These are phyloP conservation scores for Retiboletus fuscus DNA, from an alignment of 1,284 basidiomycete genomes.

Conservation along the genomic window DNA sequence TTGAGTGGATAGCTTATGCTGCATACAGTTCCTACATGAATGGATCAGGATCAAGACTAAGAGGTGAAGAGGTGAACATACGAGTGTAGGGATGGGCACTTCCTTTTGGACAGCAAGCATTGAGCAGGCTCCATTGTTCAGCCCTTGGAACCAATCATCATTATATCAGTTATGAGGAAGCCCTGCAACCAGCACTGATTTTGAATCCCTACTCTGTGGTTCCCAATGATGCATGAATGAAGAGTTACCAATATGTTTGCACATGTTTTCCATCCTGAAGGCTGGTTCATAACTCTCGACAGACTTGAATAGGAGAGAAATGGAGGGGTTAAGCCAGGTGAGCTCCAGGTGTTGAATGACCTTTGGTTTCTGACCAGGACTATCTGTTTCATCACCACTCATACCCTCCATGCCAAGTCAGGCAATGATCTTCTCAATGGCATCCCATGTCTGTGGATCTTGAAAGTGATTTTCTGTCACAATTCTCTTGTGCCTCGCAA, in stretches of 20 bases:
- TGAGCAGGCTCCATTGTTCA: background rate
- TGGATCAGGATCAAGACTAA: too few species aligned
- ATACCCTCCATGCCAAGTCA: too few species aligned
- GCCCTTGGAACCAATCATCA: background rate
- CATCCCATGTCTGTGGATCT: too few species aligned
- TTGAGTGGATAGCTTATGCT: too few species aligned
- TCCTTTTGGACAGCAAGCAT: constrained; percentile 1
- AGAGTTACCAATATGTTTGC: background rate
- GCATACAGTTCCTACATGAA: too few species aligned
- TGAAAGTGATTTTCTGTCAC: too few species aligned
- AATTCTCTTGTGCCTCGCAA: too few species aligned
- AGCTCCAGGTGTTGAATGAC: too few species aligned
- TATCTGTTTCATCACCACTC: too few species aligned
- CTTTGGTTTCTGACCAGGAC: too few species aligned
- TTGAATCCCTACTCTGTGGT: background rate
- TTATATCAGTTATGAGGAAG: background rate
- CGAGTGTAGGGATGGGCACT: background rate
- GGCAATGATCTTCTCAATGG: too few species aligned
- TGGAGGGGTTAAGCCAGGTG: background rate
- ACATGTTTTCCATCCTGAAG: background rate
- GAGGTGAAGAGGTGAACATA: background rate
- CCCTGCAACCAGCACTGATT: background rate
- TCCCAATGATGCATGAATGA: background rate
- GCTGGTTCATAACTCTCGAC: background rate
- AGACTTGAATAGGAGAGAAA: background rate